Evolutionary conservation across 129 eudicot species (phyloP), one percentile per base, ranked within the genome.

Genomic region (Pittosporum tobira): DNA sequence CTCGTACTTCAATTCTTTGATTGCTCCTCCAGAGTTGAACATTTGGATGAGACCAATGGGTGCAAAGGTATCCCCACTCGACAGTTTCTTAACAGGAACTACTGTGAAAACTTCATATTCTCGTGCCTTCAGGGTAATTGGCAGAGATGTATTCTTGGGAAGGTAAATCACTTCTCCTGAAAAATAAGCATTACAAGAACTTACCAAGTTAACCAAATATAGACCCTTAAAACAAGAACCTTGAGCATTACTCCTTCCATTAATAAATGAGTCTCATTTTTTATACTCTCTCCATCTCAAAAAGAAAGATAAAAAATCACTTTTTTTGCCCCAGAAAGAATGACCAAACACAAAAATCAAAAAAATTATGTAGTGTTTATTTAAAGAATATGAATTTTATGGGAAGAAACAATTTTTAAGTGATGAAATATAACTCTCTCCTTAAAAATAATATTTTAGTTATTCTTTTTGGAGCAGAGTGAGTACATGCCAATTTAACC

Each of bases 1-100:
- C 45, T 80, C 84, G 49, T 79, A 80, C 3, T 64, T 74, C 28
- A 89, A 16, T 42, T 80, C 84, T 43, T 74, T 78, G 24, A 89
- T 60, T 4, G 97, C 95, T 11, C 97, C 97, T 59, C 97, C 97
- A 7, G 97, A 85, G 65, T 89, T 89, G 62, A 82, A 89, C 97
- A 89, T 89, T 45, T 85, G 56, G 6, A 63, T 59, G 12, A 89
- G 83, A 38, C 97, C 97, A 28, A 89, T 72, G 0, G 97, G 93
- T 21, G 97, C 97, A 66, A 89, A 89, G 42, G 57, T 21, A 57
- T 59, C 51, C 24, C 83, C 78, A 25, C 65, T 65, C 9, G 86
- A 67, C 66, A 85, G 18, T 67, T 75, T 74, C 55, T 74, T 73
- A 28, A 77, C 73, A 12, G 97, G 97, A 62, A 77, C 84, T 6